Evolutionary conservation across 495 filamentous ascomycete genomes (phyloP).

Genomic region (Penicillium verhagenii): DNA sequence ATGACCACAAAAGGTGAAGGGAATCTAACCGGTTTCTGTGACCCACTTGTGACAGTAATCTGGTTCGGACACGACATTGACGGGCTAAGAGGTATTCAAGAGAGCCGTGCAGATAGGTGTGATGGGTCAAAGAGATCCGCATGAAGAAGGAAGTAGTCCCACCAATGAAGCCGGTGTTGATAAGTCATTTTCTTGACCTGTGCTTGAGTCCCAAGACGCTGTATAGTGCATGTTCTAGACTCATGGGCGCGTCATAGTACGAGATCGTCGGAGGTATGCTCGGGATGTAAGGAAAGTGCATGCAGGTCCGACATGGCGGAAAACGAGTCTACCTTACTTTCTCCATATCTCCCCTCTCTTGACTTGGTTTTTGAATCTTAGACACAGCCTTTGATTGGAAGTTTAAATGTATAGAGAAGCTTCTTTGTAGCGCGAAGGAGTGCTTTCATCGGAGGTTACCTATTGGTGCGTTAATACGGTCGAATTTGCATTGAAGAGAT

Average conservation of each 20-base stretch:
- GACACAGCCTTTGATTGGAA: too few relatives aligned
- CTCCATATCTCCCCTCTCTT: too few relatives aligned
- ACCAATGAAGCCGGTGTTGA: neutral
- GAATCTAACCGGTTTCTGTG: neutral
- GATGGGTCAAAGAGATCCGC: neutral
- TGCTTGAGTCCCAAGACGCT: neutral
- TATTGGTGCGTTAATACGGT: too few relatives aligned
- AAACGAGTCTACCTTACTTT: neutral
- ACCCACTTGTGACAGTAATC: neutral
- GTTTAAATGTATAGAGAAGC: too few relatives aligned
- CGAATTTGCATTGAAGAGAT: too few relatives aligned
- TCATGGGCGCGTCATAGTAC: neutral
- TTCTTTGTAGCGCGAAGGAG: too few relatives aligned
- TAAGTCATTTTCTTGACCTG: neutral
- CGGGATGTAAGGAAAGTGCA: neutral
- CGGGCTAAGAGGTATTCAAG: neutral
- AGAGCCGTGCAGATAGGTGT: neutral
- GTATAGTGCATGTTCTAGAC: neutral
- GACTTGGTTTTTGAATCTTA: too few relatives aligned
- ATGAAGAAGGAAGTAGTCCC: neutral
- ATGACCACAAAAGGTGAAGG: neutral
- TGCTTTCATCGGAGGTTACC: too few relatives aligned
- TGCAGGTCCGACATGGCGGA: neutral
- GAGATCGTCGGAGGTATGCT: neutral
- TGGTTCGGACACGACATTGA: constrained; percentile 47